Conservation (phyloP, 441 rosid genomes). For the Erysimum pusillum region DNA sequence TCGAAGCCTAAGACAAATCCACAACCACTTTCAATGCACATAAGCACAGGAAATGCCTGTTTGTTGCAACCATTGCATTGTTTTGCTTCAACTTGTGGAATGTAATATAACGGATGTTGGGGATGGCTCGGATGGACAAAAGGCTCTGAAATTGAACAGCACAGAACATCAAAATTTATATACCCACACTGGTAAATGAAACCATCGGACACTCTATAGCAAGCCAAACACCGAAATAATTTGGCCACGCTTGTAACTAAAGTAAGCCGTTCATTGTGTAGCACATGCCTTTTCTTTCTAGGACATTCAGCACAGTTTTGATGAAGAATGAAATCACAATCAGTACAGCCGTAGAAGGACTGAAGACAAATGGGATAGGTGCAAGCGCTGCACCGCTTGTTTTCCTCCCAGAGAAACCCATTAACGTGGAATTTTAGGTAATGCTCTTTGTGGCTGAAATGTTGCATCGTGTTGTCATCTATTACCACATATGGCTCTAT, state of each 20-base stretch:
- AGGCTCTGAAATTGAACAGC: neutral
- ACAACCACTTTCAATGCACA: neutral
- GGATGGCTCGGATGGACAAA: neutral
- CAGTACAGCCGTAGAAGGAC: neutral
- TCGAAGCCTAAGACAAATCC: neutral
- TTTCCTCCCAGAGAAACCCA: neutral
- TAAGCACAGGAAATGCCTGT: rapidly evolving
- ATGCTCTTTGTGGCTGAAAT: conserved; percentile 17
- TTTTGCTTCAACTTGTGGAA: no score
- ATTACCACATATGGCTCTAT: neutral
- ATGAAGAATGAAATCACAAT: conserved; percentile 20
- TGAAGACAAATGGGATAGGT: neutral
- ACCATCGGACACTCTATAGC: neutral
- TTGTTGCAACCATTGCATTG: neutral
- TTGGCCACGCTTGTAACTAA: neutral
- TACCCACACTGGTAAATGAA: neutral
- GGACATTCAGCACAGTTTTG: conserved; percentile 9
- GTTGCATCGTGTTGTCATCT: conserved; percentile 3
- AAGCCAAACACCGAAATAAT: neutral
- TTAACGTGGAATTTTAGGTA: neutral
- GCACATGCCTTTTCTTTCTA: neutral
- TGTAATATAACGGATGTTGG: neutral
- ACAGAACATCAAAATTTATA: neutral
- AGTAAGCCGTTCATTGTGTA: neutral
- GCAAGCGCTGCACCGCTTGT: neutral